phyloP scores from a whole-genome alignment of 2,329 filamentous ascomycete genomes.

The Drechslerella stenobrocha region DNA sequence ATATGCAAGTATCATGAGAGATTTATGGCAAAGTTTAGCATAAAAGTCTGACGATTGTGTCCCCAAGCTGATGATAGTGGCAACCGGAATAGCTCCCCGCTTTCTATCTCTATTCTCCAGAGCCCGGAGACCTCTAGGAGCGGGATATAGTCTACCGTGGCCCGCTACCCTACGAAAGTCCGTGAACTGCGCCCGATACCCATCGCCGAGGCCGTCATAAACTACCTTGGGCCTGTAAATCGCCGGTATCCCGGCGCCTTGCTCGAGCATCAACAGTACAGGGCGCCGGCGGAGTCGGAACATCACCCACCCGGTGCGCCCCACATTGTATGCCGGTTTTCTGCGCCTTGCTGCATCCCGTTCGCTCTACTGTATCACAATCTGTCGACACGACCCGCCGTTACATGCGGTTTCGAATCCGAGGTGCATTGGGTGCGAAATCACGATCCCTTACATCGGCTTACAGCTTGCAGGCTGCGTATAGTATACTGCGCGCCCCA shows the following conservation, averaged over 20 bases:
- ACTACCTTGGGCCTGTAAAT: neutral
- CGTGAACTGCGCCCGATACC: conserved; percentile 4
- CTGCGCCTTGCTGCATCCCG: conserved; percentile 31
- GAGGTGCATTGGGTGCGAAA: conserved; percentile 16
- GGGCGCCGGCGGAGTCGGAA: conserved; percentile 3
- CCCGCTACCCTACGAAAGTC: neutral
- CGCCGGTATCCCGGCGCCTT: conserved; percentile 17
- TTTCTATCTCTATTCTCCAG: too few species aligned
- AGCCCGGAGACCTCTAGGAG: too few species aligned
- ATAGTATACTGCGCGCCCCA: too few species aligned
- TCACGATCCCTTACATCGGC: conserved; percentile 27
- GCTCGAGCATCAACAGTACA: conserved; percentile 3
- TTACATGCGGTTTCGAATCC: conserved; percentile 36
- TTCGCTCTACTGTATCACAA: conserved; percentile 10
- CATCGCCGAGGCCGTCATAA: conserved; percentile 3
- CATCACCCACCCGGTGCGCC: conserved; percentile 11
- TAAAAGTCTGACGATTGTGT: too few species aligned
- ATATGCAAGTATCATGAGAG: too few species aligned
- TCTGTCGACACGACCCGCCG: conserved; percentile 1
- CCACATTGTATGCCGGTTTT: conserved; percentile 22
- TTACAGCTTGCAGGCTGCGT: too few species aligned
- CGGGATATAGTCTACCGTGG: too few species aligned
- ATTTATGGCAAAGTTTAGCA: too few species aligned
- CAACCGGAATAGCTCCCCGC: too few species aligned
- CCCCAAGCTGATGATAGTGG: too few species aligned